Evolutionary conservation across 2,329 filamentous ascomycete species (phyloP).

Genomic region (Aspergillus flavus): DNA sequence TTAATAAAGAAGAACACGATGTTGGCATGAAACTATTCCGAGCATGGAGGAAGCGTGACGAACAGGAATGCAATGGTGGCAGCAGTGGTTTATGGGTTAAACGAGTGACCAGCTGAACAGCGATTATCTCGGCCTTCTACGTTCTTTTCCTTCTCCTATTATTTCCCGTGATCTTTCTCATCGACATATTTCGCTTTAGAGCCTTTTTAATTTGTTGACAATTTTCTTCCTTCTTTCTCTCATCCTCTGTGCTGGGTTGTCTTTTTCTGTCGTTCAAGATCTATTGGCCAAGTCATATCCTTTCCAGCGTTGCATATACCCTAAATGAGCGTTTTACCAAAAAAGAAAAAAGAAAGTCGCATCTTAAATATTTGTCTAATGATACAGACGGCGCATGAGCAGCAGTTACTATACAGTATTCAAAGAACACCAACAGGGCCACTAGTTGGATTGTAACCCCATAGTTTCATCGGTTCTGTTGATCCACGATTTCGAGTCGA

Average conservation of each 20-base stretch:
- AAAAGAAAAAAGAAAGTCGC: background rate
- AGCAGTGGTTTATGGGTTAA: constrained; percentile 75
- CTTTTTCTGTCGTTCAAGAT: constrained; percentile 18
- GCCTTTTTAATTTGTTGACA: background rate
- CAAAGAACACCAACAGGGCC: background rate
- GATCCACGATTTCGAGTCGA: background rate
- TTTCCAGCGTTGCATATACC: constrained; percentile 15
- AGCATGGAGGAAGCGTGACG: constrained; percentile 74
- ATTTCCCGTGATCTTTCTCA: background rate
- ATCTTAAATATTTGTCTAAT: background rate
- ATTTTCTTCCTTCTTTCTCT: constrained; percentile 16
- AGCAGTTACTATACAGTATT: constrained; percentile 4
- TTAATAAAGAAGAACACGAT: constrained; percentile 76
- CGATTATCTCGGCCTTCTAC: constrained; percentile 4
- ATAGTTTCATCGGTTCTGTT: background rate
- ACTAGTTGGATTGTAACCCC: background rate
- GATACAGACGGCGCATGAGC: background rate
- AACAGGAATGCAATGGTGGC: constrained; percentile 51
- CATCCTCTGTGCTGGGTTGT: constrained; percentile 11
- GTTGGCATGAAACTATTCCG: constrained; percentile 73
- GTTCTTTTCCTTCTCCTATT: background rate
- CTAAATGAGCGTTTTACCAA: constrained; percentile 2
- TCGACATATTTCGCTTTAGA: background rate
- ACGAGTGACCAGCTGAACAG: constrained; percentile 66
- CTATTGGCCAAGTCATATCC: constrained; percentile 23